Conservation (phyloP, 2,329 filamentous ascomycete genomes). For the Aspergillus fructus region DNA sequence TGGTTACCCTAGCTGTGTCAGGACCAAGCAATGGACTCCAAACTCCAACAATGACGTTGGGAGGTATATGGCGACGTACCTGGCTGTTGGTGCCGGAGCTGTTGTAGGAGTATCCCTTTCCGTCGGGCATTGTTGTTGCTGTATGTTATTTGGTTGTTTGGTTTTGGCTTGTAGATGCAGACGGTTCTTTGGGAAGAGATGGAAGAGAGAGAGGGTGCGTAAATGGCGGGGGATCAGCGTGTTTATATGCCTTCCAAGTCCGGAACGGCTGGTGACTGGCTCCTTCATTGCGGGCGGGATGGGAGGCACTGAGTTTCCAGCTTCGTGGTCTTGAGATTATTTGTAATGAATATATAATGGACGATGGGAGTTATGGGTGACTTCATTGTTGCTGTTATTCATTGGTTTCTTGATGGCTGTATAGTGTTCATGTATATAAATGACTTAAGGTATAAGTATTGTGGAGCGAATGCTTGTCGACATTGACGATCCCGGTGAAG, state of each 20-base stretch:
- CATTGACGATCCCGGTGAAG: no score
- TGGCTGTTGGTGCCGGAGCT: constrained; percentile 62
- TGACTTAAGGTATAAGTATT: no score
- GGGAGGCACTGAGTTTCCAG: no score
- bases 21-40: no score
- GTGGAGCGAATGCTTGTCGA: no score
- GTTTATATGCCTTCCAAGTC: neutral
- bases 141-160: neutral
- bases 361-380: neutral
- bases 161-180: neutral
- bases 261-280: neutral
- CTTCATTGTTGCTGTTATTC: neutral
- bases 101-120: constrained; percentile 39
- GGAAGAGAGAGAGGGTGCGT: neutral
- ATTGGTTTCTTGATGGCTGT: neutral
- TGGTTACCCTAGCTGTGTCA: constrained; percentile 59
- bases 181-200: neutral
- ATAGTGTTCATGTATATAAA: neutral
- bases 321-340: no score
- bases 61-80: constrained; percentile 41
- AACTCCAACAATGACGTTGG: neutral
- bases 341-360: no score
- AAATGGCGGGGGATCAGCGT: neutral
- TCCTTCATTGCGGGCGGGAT: no score
- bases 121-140: neutral